Evolutionary conservation across 2,329 filamentous ascomycete species (phyloP).

Genomic region (Stemphylium vesicarium): DNA sequence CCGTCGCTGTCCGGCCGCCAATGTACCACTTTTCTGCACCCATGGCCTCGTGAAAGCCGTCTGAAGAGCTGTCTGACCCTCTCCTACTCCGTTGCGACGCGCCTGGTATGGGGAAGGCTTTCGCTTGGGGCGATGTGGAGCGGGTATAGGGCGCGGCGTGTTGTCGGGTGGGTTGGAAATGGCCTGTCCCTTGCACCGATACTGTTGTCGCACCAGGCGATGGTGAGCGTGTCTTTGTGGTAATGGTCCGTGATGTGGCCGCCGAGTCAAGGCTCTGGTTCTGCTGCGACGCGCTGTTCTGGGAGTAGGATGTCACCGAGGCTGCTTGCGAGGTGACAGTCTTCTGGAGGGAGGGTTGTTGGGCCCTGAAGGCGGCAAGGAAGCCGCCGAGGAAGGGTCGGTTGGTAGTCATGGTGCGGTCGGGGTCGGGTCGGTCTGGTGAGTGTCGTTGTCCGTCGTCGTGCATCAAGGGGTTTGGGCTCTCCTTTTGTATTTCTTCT

Average conservation of each 20-base stretch:
- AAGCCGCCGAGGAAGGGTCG: conserved; percentile 71
- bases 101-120: conserved; percentile 46
- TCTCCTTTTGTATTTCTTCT: conserved; percentile 2
- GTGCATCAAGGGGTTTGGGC: conserved; percentile 32
- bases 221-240: conserved; percentile 41
- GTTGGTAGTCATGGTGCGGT: conserved; percentile 65
- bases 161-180: conserved; percentile 51
- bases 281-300: conserved; percentile 45
- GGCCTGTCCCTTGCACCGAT: conserved; percentile 47
- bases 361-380: conserved; percentile 70
- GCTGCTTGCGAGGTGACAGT: conserved; percentile 54
- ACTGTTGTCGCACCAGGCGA: conserved; percentile 47
- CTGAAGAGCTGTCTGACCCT: conserved; percentile 76
- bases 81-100: conserved; percentile 56
- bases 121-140: conserved; percentile 46
- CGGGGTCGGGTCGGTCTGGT: conserved; percentile 22
- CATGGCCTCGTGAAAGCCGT: conserved; percentile 75
- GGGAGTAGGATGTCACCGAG: conserved; percentile 46
- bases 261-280: conserved; percentile 48
- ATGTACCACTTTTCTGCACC: conserved; percentile 84
- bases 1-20: conserved; percentile 74
- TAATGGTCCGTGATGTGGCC: conserved; percentile 50
- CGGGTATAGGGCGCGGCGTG: conserved; percentile 48
- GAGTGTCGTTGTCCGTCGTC: conserved; percentile 30
- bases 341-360: conserved; percentile 67